Conservation (phyloP, 2,329 filamentous ascomycete species). For the Monosporascus ibericus region DNA sequence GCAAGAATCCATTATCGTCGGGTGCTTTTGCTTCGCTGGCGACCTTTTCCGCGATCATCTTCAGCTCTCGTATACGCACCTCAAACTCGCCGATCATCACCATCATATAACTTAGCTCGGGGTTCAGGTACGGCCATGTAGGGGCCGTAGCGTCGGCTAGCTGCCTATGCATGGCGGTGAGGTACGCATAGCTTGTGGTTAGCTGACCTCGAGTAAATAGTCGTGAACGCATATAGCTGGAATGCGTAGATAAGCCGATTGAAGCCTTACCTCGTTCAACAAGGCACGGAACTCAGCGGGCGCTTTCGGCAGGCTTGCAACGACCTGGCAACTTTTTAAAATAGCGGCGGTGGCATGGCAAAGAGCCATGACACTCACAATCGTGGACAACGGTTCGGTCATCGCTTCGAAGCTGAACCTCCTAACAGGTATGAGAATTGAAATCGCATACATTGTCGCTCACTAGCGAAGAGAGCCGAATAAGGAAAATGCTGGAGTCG, state of each 20-base stretch:
- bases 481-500: too few relatives aligned
- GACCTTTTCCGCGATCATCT: not conserved
- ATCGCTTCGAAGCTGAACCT: not conserved
- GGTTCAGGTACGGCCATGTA: not conserved
- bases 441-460: too few relatives aligned
- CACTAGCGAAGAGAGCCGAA: too few relatives aligned
- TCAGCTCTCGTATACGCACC: not conserved
- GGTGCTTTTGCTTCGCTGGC: not conserved
- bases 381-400: not conserved
- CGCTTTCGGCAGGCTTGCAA: not conserved
- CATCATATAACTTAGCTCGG: not conserved
- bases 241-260: not conserved
- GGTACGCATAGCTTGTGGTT: not conserved
- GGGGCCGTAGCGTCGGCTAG: not conserved
- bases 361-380: not conserved
- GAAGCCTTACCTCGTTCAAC: not conserved
- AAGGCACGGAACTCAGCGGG: not conserved
- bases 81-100: not conserved
- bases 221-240: not conserved
- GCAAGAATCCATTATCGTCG: not conserved
- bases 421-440: too few relatives aligned
- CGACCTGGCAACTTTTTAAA: not conserved
- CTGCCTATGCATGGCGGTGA: not conserved
- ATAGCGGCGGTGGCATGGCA: not conserved
- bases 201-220: not conserved